A percentile compares a stretch with the other conserved stretches of the same genome.
phyloP scores from a whole-genome alignment of 2,329 filamentous ascomycete genomes.

The Penicillium hesseltinei region DNA sequence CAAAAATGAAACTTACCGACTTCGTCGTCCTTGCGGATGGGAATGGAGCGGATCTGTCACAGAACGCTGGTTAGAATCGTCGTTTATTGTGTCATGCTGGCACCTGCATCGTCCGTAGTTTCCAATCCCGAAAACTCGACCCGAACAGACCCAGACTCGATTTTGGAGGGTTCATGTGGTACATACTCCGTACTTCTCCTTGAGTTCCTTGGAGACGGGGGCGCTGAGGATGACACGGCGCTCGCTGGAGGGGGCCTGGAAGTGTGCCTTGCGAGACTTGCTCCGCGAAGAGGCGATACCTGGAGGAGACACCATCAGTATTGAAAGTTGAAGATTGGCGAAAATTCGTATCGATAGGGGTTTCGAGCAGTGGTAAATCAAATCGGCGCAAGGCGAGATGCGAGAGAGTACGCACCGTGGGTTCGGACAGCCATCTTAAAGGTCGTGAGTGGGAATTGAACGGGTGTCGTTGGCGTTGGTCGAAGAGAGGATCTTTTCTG shows the following conservation, averaged over 20 bases:
- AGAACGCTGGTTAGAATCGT: slow-evolving; percentile 15
- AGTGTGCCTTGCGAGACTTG: slow-evolving; percentile 99
- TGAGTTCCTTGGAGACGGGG: slow-evolving; percentile 91
- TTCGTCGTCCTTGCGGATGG: slow-evolving; percentile 96
- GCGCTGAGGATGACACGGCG: slow-evolving; percentile 98
- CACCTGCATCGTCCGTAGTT: not conserved
- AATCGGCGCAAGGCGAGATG: slow-evolving; percentile 1
- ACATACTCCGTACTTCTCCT: slow-evolving; percentile 97
- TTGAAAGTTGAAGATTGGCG: slow-evolving; percentile 6
- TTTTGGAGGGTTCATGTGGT: slow-evolving; percentile 9
- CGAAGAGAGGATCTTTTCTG: slow-evolving; percentile 22
- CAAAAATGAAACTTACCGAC: slow-evolving; percentile 46
- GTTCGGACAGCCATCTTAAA: slow-evolving; percentile 29
- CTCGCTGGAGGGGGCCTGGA: slow-evolving; percentile 88
- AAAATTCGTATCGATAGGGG: slow-evolving; percentile 7
- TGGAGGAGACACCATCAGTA: slow-evolving; percentile 20
- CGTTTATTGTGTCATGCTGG: not conserved
- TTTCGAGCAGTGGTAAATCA: slow-evolving; percentile 4
- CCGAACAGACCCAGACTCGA: slow-evolving; percentile 11
- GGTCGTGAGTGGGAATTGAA: slow-evolving; percentile 26
- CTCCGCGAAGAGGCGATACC: slow-evolving; percentile 72
- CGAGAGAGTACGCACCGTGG: slow-evolving; percentile 19
- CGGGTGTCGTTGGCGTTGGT: slow-evolving; percentile 27
- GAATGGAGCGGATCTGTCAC: slow-evolving; percentile 82
- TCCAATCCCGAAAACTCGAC: slow-evolving; percentile 4